Percentiles rank a stretch among this genome's conserved stretches.
Conservation (phyloP, 495 filamentous ascomycete species). For the Tirmania nivea region DNA sequence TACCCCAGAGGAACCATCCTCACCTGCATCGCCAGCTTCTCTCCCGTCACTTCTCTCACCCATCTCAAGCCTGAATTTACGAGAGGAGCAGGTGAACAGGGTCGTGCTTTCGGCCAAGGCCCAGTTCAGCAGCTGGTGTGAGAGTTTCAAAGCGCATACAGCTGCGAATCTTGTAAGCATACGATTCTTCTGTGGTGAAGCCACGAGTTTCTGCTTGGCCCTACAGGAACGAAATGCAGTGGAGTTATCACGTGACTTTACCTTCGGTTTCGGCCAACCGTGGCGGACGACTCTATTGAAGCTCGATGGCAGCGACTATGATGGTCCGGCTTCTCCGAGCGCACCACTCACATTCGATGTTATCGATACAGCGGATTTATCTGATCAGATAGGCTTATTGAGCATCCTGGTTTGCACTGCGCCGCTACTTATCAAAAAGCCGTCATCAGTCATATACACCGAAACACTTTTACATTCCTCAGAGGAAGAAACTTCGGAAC, state of each 20-base stretch:
- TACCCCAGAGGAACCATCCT: background rate
- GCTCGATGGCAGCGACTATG: conserved; percentile 25
- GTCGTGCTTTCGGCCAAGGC: conserved; percentile 4
- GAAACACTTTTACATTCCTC: conserved; percentile 18
- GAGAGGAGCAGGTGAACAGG: background rate
- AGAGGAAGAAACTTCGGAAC: conserved; percentile 4
- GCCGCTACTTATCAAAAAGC: conserved; percentile 24
- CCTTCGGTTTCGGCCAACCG: background rate
- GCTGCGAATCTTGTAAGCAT: conserved; percentile 17
- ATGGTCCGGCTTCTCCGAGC: conserved; percentile 2
- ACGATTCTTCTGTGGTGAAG: conserved; percentile 26
- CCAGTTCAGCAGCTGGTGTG: conserved; percentile 21
- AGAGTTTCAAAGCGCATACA: conserved; percentile 12
- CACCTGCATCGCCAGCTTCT: background rate
- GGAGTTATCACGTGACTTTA: conserved; percentile 18
- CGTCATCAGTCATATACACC: conserved; percentile 28
- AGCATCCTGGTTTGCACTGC: conserved; percentile 28
- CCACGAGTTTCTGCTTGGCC: conserved; percentile 26
- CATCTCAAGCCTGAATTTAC: conserved; percentile 1
- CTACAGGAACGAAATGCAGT: conserved; percentile 20
- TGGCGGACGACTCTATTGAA: conserved; percentile 17
- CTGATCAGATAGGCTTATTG: conserved; percentile 27
- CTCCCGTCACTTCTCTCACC: conserved; percentile 4
- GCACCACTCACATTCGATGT: conserved; percentile 30
- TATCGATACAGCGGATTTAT: conserved; percentile 37